Evolutionary conservation across 169 alveolate genomes (phyloP).

Genomic region (Plasmodium gallinaceum): DNA sequence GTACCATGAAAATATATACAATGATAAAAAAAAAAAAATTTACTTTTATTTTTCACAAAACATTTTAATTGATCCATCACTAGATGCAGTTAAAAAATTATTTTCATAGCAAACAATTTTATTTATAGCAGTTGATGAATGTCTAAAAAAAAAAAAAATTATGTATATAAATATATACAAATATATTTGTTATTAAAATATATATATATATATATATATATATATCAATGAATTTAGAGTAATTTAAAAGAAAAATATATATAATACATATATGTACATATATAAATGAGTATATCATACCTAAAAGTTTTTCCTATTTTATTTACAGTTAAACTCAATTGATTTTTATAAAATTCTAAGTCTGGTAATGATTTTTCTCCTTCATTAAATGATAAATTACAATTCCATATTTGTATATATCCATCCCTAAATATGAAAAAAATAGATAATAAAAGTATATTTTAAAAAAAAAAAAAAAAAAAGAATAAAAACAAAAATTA

Average conservation of each 20-base stretch:
- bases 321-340: conserved; percentile 14
- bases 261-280: conserved; percentile 3
- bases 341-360: conserved; percentile 24
- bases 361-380: conserved; percentile 21
- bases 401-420: conserved; percentile 47
- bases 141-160: conserved; percentile 20
- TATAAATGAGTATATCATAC: neutral
- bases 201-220: too few relatives aligned
- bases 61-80: conserved; percentile 46
- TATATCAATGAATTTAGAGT: neutral
- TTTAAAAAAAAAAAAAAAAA: neutral
- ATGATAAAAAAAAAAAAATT: neutral
- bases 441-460: neutral
- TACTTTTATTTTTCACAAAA: conserved; percentile 34
- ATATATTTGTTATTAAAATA: too few relatives aligned
- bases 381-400: conserved; percentile 31
- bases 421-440: conserved; percentile 31
- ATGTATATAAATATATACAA: neutral
- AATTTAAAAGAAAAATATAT: neutral
- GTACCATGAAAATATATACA: neutral
- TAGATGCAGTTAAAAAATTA: conserved; percentile 41
- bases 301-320: conserved; percentile 52
- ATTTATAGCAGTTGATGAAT: conserved; percentile 37
- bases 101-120: conserved; percentile 37
- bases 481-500: neutral